Conservation (phyloP, 495 filamentous ascomycete species). For the Acidomyces sp. region DNA sequence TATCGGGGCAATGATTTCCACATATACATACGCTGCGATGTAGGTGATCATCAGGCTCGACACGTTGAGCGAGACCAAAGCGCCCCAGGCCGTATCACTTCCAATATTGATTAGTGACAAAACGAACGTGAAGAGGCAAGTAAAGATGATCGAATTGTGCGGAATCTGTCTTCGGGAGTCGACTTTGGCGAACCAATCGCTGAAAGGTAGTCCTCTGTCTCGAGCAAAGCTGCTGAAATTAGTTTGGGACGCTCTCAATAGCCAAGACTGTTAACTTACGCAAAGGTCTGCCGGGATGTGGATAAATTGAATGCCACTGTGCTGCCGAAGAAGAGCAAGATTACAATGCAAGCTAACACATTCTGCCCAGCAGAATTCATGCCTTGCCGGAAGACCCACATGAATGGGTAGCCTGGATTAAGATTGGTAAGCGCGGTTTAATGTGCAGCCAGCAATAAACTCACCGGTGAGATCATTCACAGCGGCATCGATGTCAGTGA, state of each 20-base stretch:
- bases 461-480: constrained; percentile 26
- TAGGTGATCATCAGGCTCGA: constrained; percentile 14
- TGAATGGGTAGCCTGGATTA: constrained; percentile 32
- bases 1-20: too few species aligned
- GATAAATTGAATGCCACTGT: too few species aligned
- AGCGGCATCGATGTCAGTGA: constrained; percentile 30
- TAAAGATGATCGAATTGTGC: constrained; percentile 31
- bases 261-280: too few species aligned
- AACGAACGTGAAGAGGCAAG: constrained; percentile 37
- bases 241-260: too few species aligned
- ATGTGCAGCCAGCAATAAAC: too few species aligned
- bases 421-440: too few species aligned
- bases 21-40: too few species aligned
- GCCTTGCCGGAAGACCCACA: constrained; percentile 29
- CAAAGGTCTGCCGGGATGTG: too few species aligned
- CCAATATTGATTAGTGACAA: constrained; percentile 49
- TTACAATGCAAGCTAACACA: too few species aligned
- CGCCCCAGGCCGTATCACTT: constrained; percentile 43
- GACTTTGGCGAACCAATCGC: constrained; percentile 2
- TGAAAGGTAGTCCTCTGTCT: constrained; percentile 9
- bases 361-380: too few species aligned
- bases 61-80: constrained; percentile 34
- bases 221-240: too few species aligned
- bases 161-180: constrained; percentile 4
- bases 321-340: too few species aligned